Conservation (phyloP, 2,329 filamentous ascomycete species). For the Laburnicola sp. region DNA sequence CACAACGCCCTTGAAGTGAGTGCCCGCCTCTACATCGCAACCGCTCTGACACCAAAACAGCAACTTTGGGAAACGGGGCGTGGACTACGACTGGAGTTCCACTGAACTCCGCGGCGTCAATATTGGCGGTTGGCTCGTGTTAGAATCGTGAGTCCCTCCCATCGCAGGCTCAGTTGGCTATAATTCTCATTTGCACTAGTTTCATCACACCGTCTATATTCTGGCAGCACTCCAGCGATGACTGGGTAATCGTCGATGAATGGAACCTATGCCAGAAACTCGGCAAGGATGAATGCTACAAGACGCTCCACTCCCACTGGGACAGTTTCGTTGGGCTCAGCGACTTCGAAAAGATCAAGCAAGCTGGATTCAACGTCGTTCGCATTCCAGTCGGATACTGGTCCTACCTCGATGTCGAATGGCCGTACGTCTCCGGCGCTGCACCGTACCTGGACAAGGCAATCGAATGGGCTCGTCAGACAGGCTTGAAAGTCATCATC, state of each 20-base stretch:
- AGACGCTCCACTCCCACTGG: constrained; percentile 55
- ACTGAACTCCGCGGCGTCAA: constrained; percentile 47
- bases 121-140: constrained; percentile 41
- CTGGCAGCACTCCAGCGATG: constrained; percentile 34
- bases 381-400: constrained; percentile 63
- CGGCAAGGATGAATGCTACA: constrained; percentile 49
- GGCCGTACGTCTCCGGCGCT: constrained; percentile 56
- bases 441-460: constrained; percentile 59
- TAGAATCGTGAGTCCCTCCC: constrained; percentile 30
- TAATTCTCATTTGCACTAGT: constrained; percentile 17
- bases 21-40: background rate
- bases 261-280: constrained; percentile 55
- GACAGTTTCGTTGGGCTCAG: constrained; percentile 53
- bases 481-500: constrained; percentile 59
- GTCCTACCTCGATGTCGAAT: constrained; percentile 54
- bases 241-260: constrained; percentile 51
- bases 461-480: constrained; percentile 58
- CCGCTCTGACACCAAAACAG: constrained; percentile 7
- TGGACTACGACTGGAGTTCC: constrained; percentile 47
- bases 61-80: constrained; percentile 15
- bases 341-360: constrained; percentile 60
- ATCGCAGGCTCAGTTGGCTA: background rate
- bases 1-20: background rate
- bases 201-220: constrained; percentile 63
- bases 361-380: constrained; percentile 62